Base-by-base conservation (phyloP, 108 stramenopile species). In the Nitzschia palea region DNA sequence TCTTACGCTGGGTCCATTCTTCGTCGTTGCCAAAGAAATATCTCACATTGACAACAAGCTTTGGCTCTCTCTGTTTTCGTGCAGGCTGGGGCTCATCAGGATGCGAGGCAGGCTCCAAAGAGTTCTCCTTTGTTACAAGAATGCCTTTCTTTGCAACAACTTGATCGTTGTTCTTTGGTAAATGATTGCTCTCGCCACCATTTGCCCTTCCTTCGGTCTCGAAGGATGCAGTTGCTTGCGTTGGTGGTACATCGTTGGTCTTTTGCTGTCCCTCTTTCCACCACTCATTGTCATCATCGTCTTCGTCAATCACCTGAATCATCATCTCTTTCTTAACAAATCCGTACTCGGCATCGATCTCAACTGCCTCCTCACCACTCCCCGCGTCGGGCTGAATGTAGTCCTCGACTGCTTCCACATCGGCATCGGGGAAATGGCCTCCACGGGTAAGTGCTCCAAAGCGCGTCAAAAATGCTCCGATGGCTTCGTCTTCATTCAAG, bases 401-500 rank as follows among this genome's bases (percentile, higher is more conserved):
- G 26, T 32, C 35, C 8, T n/a, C 5, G 17, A 33, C 50, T 2
- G 31, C n/a, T 22, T 36, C 64, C 17, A 43, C 50, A 15, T 65
- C 33, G 32, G 22, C 50, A 26, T 33, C 18, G 27, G 15, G 18
- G 15, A 35, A 32, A 4, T 33, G 18, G 12, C 48, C 51, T 17
- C 48, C 64, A 5, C 20, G 30, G 10, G 51, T 31, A 3, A 62
- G 61, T 20, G 48, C 18, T 17, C 27, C 45, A 48, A 45, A 54
- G 5, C 62, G 40, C 10, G 55, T 52, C 15, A 77, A 54, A 22
- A 65, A 70, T n/a, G 58, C 69, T 18, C 55, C 37, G 27, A 77
- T 70, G 18, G 62, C 61, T 8, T 56, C 69, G 33, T 55, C 54
- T 54, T 77, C 68, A 33, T 77, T 62, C 18, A 67, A 4, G 17